Evolutionary conservation across 345 rosid species (phyloP).

Genomic region (Murraya paniculata): DNA sequence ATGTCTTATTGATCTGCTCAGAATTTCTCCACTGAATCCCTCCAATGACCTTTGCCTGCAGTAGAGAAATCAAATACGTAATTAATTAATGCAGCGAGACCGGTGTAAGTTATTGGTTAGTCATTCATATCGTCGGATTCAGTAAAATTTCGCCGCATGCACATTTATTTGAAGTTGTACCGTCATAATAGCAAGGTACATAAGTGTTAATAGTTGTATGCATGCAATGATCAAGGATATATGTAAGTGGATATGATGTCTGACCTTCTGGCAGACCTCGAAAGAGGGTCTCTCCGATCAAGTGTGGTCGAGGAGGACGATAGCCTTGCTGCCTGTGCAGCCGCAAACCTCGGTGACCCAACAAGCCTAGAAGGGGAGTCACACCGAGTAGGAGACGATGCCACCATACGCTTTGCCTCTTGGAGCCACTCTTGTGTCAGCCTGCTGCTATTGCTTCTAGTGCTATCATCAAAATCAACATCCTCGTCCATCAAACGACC

Average conservation of each 20-base stretch:
- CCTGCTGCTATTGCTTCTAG: conserved; percentile 57
- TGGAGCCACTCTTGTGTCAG: conserved; percentile 58
- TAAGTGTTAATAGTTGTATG: no score
- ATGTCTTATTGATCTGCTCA: conserved; percentile 49
- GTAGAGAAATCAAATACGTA: no score
- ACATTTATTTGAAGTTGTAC: no score
- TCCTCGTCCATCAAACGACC: conserved; percentile 26
- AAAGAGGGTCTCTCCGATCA: conserved; percentile 56
- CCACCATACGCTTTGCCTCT: conserved; percentile 55
- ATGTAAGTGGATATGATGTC: no score
- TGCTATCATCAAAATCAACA: conserved; percentile 48
- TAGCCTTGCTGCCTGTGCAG: conserved; percentile 28
- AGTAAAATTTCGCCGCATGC: no score
- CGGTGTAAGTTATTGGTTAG: no score
- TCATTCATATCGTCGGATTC: no score
- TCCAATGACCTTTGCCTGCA: conserved; percentile 48
- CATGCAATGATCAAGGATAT: no score
- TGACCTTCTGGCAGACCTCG: conserved; percentile 71
- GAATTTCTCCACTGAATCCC: conserved; percentile 55
- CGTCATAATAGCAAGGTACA: no score
- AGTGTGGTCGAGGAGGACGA: conserved; percentile 26
- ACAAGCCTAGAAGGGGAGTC: conserved; percentile 44
- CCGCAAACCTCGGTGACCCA: conserved; percentile 50
- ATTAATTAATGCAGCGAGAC: no score
- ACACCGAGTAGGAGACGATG: conserved; percentile 39